Base-by-base conservation (phyloP, 768 basidiomycete species). In the Cystofilobasidium macerans region DNA sequence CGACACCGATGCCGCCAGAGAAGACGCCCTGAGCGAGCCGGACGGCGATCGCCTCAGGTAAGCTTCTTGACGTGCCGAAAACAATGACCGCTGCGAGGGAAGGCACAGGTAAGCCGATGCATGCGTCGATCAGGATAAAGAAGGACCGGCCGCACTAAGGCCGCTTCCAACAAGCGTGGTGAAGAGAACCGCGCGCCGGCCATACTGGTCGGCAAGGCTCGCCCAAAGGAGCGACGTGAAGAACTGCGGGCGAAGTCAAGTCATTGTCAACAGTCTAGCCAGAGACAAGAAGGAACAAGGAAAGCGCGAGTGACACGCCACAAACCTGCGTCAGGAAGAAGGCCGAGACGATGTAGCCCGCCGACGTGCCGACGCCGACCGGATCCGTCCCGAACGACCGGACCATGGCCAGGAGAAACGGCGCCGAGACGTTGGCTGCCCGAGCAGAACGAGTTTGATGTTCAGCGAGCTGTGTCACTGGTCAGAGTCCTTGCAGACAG, bases 231-330 rank as follows among this genome's bases (percentile, higher is more conserved):
- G 78, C 33, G 90, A 92, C 0, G 94, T 98, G 35, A 94, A 78
- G 77, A 98, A 98, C 73, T 99, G 95, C n/a, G n/a, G n/a, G 1
- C 93, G 95, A 78, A n/a, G n/a, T n/a, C n/a, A n/a, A n/a, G n/a
- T n/a, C n/a, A n/a, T n/a, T n/a, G n/a, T n/a, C 79, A 97, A 98
- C 78, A 92, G 91, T 3, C 83, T n/a, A n/a, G n/a, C n/a, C n/a
- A n/a, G n/a, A n/a, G n/a, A n/a, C n/a, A 84, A 42, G 88, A 82
- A 32, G 89, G 88, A 87, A 58, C 24, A 53, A 67, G 35, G 24
- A 48, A 38, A 20, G 13, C 6, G 22, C 64, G 47, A 9, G 66
- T 62, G 20, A 35, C 36, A 53, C 57, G 26, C 2, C 14, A 28
- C 54, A 61, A 47, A 69, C 61, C 57, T 64, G 56, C 51, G 53